A percentile compares a stretch with the other conserved stretches of the same genome.
phyloP scores from a whole-genome alignment of 169 alveolate genomes.

The Babesia caballi region DNA sequence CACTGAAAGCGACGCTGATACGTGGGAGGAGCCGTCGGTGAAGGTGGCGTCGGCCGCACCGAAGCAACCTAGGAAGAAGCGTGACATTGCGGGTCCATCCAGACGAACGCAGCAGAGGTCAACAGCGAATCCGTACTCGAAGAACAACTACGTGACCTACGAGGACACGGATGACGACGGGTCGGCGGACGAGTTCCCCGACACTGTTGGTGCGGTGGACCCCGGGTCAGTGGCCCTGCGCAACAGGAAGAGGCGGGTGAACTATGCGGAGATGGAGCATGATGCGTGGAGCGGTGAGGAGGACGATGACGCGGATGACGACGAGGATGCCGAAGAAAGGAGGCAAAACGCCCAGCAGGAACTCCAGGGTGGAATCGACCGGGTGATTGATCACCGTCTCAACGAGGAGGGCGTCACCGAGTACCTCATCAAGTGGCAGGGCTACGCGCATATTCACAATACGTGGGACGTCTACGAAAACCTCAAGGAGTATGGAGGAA shows the following conservation, averaged over 20 bases:
- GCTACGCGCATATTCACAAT: constrained; percentile 86
- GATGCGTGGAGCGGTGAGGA: constrained; percentile 48
- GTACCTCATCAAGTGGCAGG: constrained; percentile 85
- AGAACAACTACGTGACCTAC: constrained; percentile 51
- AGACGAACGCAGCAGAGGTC: constrained; percentile 10
- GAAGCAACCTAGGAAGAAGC: constrained; percentile 11
- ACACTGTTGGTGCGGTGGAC: constrained; percentile 10
- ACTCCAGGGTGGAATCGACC: constrained; percentile 76
- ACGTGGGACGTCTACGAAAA: constrained; percentile 84
- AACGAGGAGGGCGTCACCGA: constrained; percentile 73
- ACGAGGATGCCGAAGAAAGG: constrained; percentile 40
- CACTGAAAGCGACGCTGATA: constrained; percentile 64
- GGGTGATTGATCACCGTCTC: constrained; percentile 70
- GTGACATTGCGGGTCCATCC: constrained; percentile 10
- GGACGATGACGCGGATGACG: constrained; percentile 33
- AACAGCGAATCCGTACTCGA: constrained; percentile 52
- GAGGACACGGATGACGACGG: constrained; percentile 47
- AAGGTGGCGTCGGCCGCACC: background rate
- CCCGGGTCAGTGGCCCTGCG: constrained; percentile 44
- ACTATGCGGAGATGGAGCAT: constrained; percentile 63
- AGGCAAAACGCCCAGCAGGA: constrained; percentile 56
- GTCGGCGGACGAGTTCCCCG: constrained; percentile 10
- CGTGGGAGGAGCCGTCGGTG: constrained; percentile 50
- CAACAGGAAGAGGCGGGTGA: constrained; percentile 56
- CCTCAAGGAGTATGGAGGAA: constrained; percentile 74